Percentiles rank a stretch among this genome's conserved stretches.
Conservation (phyloP, 352 stramenopile species). For the Pythium angustatum region DNA sequence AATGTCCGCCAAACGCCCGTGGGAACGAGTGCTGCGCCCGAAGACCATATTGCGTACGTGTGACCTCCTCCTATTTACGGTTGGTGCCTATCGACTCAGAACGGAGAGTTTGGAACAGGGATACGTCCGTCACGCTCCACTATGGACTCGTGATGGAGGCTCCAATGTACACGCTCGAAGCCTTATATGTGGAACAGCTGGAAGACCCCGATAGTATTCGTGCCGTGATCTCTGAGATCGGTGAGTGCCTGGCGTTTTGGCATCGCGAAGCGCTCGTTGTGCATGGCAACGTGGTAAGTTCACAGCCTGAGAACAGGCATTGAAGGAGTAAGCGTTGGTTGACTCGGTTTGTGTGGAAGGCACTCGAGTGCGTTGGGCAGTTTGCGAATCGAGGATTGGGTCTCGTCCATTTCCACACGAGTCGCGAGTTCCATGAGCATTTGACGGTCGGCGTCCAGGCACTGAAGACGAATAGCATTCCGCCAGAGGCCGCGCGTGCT, state of each 20-base stretch:
- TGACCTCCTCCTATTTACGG: neutral
- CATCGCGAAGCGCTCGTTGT: conserved; percentile 50
- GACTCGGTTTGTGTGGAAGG: conserved; percentile 21
- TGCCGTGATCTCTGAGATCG: conserved; percentile 42
- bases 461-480: conserved; percentile 35
- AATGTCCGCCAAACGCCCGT: conserved; percentile 33
- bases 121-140: conserved; percentile 49
- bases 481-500: conserved; percentile 52
- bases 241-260: conserved; percentile 59
- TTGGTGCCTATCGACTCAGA: too few species aligned
- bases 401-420: conserved; percentile 47
- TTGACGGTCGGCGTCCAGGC: conserved; percentile 30
- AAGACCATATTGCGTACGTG: conserved; percentile 57
- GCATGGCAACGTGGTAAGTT: conserved; percentile 70
- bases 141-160: conserved; percentile 58
- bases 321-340: neutral
- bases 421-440: conserved; percentile 40
- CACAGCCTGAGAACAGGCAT: too few species aligned
- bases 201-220: conserved; percentile 34
- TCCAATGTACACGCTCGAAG: conserved; percentile 52
- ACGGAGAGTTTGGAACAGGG: too few species aligned
- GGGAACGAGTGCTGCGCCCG: conserved; percentile 31
- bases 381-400: conserved; percentile 44
- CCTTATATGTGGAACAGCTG: conserved; percentile 36
- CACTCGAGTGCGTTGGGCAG: conserved; percentile 44